Evolutionary conservation across 352 stramenopile species (phyloP).

Genomic region (Pythium coloratum): DNA sequence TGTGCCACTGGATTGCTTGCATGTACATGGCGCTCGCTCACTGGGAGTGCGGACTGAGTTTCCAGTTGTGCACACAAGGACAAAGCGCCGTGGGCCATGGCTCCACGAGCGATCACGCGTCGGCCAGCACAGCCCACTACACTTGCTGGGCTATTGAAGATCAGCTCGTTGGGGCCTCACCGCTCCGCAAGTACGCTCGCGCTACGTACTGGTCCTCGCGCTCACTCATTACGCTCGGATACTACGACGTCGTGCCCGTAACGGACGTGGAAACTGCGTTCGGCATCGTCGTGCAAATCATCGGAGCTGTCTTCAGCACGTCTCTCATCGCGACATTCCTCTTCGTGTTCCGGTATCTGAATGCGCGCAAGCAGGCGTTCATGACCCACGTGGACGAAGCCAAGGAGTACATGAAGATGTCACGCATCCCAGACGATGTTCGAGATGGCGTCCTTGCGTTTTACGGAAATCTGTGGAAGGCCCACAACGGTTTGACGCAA

Average conservation of each 20-base stretch:
- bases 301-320: slow-evolving; percentile 66
- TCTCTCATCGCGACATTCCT: slow-evolving; percentile 67
- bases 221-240: slow-evolving; percentile 55
- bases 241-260: slow-evolving; percentile 58
- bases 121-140: slow-evolving; percentile 15
- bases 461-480: slow-evolving; percentile 62
- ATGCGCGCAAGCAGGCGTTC: slow-evolving; percentile 57
- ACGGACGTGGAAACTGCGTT: slow-evolving; percentile 59
- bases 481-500: slow-evolving; percentile 47
- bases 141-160: slow-evolving; percentile 77
- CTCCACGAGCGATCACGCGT: background rate
- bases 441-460: slow-evolving; percentile 55
- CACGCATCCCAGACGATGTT: slow-evolving; percentile 58
- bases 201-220: slow-evolving; percentile 62
- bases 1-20: slow-evolving; percentile 62
- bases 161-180: slow-evolving; percentile 45
- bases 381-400: slow-evolving; percentile 68
- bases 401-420: slow-evolving; percentile 75
- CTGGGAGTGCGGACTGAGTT: slow-evolving; percentile 62
- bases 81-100: background rate
- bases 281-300: slow-evolving; percentile 56
- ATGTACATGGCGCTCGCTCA: slow-evolving; percentile 69
- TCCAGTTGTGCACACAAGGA: slow-evolving; percentile 48
- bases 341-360: slow-evolving; percentile 70
- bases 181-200: slow-evolving; percentile 51